A percentile compares a stretch with the other conserved stretches of the same genome.
Evolutionary conservation across 768 basidiomycete species (phyloP).

Genomic region (Holtermannia corniformis): DNA sequence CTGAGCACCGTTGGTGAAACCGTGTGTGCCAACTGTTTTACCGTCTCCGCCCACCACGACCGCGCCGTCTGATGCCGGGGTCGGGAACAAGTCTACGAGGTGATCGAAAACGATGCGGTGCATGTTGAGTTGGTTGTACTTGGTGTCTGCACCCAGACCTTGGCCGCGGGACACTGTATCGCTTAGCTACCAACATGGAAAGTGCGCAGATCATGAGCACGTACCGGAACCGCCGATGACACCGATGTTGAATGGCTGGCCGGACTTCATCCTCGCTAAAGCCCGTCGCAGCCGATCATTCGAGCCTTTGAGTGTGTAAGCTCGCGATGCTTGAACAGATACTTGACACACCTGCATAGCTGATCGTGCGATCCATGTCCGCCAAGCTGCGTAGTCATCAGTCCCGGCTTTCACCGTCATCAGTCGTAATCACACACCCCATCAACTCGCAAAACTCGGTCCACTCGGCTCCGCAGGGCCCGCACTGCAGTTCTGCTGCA

Average conservation of each 20-base stretch:
- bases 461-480: neutral
- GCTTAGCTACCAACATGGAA: too few relatives aligned
- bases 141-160: constrained; percentile 8
- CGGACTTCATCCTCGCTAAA: constrained; percentile 14
- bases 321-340: neutral
- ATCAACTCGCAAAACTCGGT: constrained; percentile 15
- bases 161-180: constrained; percentile 17
- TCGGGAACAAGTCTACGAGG: constrained; percentile 19
- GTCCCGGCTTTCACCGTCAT: neutral
- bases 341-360: constrained; percentile 7
- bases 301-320: constrained; percentile 10
- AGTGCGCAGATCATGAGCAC: constrained; percentile 1
- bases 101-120: constrained; percentile 26
- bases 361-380: constrained; percentile 7
- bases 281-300: constrained; percentile 19
- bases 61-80: constrained; percentile 4
- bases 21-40: constrained; percentile 17
- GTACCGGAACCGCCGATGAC: constrained; percentile 32
- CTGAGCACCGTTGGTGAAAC: constrained; percentile 34
- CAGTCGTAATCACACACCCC: constrained; percentile 10
- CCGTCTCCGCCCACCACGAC: constrained; percentile 6
- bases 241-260: constrained; percentile 26
- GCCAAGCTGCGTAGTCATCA: constrained; percentile 4
- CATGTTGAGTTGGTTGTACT: constrained; percentile 14
- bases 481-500: too few relatives aligned